Percentiles rank a stretch among this genome's conserved stretches.
Evolutionary conservation across 228 moss, liverwort and hornwort genomes (phyloP).

Genomic region (Sphagnum magellanicum): DNA sequence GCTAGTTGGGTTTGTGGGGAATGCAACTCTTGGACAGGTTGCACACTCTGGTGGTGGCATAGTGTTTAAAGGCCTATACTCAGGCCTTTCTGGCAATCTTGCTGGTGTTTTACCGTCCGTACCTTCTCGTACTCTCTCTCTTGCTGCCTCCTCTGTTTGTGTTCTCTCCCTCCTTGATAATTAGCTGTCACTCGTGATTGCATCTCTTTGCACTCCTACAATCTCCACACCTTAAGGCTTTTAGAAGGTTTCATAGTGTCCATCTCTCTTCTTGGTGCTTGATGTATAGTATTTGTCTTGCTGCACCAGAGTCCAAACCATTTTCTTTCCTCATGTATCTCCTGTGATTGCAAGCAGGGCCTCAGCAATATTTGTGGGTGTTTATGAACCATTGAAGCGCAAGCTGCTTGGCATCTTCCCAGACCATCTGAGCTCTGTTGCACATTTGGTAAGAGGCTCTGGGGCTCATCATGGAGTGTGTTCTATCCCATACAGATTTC

Average conservation of each 20-base stretch:
- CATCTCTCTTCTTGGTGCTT: not conserved
- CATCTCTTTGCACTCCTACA: not conserved
- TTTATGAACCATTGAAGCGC: conserved; percentile 90
- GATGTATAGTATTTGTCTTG: no score
- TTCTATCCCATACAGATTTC: not conserved
- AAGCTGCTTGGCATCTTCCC: conserved; percentile 73
- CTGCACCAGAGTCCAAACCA: not conserved
- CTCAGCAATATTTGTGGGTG: conserved; percentile 92
- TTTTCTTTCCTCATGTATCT: not conserved
- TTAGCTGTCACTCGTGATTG: not conserved
- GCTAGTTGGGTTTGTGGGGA: conserved; percentile 2
- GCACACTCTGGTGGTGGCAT: conserved; percentile 85
- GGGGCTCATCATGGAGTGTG: no score
- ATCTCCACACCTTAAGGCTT: no score
- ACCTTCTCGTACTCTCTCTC: conserved; percentile 33
- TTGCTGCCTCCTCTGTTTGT: not conserved
- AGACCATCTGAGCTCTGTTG: conserved; percentile 85
- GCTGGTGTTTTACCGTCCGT: conserved; percentile 95
- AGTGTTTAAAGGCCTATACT: conserved; percentile 82
- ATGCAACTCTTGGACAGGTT: conserved; percentile 58
- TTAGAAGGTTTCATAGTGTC: no score
- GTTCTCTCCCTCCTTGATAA: not conserved
- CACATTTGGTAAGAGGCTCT: conserved; percentile 63
- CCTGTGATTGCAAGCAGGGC: conserved; percentile 39
- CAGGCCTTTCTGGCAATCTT: conserved; percentile 94